phyloP scores from a whole-genome alignment of 805 yeast species.

The Kluyveromyces aestuarii region DNA sequence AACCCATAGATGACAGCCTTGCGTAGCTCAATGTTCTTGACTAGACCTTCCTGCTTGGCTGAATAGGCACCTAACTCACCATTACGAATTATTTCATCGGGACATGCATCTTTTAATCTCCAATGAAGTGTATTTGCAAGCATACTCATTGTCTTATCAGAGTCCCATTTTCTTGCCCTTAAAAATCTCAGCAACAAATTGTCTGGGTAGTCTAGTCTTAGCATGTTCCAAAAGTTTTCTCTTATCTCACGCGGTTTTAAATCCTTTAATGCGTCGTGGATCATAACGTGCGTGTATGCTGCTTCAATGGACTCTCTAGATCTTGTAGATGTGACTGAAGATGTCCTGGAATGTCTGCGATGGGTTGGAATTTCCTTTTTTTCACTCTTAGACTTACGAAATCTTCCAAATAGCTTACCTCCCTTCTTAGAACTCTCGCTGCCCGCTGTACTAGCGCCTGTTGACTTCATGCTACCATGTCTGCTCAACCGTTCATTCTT shows the following conservation, averaged over 20 bases:
- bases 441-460: slow-evolving; percentile 4
- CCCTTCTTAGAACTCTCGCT: slow-evolving; percentile 5
- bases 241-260: slow-evolving; percentile 45
- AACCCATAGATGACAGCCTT: slow-evolving; percentile 70
- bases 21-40: slow-evolving; percentile 39
- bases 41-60: slow-evolving; percentile 34
- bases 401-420: slow-evolving; percentile 8
- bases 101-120: slow-evolving; percentile 54
- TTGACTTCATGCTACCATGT: not conserved
- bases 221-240: slow-evolving; percentile 45
- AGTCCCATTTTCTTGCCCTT: slow-evolving; percentile 82
- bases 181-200: slow-evolving; percentile 64
- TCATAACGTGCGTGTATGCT: slow-evolving; percentile 28
- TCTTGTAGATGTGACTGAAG: slow-evolving; percentile 18
- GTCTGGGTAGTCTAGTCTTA: slow-evolving; percentile 77
- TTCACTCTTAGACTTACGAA: slow-evolving; percentile 4
- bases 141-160: slow-evolving; percentile 62
- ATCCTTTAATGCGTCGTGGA: slow-evolving; percentile 42
- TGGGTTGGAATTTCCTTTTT: slow-evolving; percentile 1
- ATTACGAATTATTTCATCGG: slow-evolving; percentile 51
- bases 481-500: not conserved
- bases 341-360: slow-evolving; percentile 4
- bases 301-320: slow-evolving; percentile 25
- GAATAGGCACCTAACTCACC: slow-evolving; percentile 63
- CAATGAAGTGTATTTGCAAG: slow-evolving; percentile 63